Base-by-base conservation (phyloP, 2,329 filamentous ascomycete species). In the Fusarium denticulatum region DNA sequence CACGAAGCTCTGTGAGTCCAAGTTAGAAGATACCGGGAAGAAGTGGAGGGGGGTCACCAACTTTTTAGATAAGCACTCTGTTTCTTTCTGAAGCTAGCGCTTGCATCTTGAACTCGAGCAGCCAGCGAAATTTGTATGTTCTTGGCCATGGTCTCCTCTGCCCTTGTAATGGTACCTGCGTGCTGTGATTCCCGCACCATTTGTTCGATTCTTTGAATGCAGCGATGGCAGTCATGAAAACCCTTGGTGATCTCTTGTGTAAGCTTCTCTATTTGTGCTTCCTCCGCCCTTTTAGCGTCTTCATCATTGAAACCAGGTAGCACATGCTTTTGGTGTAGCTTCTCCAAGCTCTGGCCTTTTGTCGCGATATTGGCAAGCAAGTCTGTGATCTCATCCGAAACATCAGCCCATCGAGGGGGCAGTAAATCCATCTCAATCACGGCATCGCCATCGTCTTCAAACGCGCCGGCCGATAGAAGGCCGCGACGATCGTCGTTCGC, bases 391-490 rank as follows among this genome's bases (percentile, higher is more conserved):
- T 98, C 95, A 81, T 98, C 96, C 79, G 95, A 95, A 67, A 97
- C 88, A 80, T 99, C 96, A 66, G 96, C 93, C 96, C 96, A 99
- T 69, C 96, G 92, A 60, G 96, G 96, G 30, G 96, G 96, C 24
- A 99, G 88, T 43, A 97, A 86, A 83, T 98, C 96, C 96, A 99
- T 98, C 86, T 99, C 96, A 79, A 99, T 98, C 64, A 99, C 91
- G 26, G 94, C 93, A 83, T 98, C 96, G 80, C 95, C 95, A 83
- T 97, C 94, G 81, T 97, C 93, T 69, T 89, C 90, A 81, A 93
- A 95, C 77, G 92, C 92, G 78, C 89, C 91, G 62, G 90, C 88
- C 71, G 95, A 93, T 81, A 99, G 93, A 78, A 99, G 92, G 45
- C 96, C 95, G 75, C 94, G 93, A 64, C 87, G 85, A 79, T 89